A percentile compares a stretch with the other conserved stretches of the same genome.
Conservation (phyloP, 768 basidiomycete species). For the Daedaleopsis nitida region DNA sequence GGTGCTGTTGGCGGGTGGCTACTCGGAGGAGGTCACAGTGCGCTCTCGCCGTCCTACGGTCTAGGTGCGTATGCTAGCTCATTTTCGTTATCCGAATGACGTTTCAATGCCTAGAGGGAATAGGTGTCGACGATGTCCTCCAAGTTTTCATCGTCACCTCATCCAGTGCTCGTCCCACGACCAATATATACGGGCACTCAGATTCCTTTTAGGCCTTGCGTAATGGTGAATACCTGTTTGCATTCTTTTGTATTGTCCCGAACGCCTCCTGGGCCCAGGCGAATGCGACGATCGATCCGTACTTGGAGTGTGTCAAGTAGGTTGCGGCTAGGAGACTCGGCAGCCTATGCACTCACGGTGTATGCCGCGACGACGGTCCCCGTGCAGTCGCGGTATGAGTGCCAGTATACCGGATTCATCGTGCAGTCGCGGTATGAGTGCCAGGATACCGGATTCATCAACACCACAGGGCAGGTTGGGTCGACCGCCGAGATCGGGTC, state of each 20-base stretch:
- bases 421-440: slow-evolving; percentile 14
- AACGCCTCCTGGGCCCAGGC: slow-evolving; percentile 39
- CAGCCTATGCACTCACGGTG: not conserved
- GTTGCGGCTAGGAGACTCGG: slow-evolving; percentile 20
- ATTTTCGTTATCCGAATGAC: not conserved
- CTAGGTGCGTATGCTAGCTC: slow-evolving; percentile 24
- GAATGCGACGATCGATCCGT: slow-evolving; percentile 38
- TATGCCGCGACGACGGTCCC: slow-evolving; percentile 15
- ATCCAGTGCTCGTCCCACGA: slow-evolving; percentile 44
- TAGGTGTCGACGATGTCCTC: slow-evolving; percentile 30
- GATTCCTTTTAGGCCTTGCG: slow-evolving; percentile 57
- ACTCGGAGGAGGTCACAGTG: slow-evolving; percentile 34
- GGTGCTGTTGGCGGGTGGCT: slow-evolving; percentile 52
- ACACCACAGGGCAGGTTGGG: slow-evolving; percentile 10
- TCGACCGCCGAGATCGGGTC: slow-evolving; percentile 17
- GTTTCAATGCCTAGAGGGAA: not conserved
- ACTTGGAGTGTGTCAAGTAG: slow-evolving; percentile 32
- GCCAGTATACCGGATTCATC: slow-evolving; percentile 13
- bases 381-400: slow-evolving; percentile 12
- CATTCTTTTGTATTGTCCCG: slow-evolving; percentile 25
- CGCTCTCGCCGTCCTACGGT: slow-evolving; percentile 31
- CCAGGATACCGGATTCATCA: slow-evolving; percentile 11
- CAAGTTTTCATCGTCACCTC: slow-evolving; percentile 56
- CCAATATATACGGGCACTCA: slow-evolving; percentile 42
- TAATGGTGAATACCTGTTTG: not conserved